Evolutionary conservation across 345 rosid genomes (phyloP), one percentile per base, ranked within the genome.

Genomic region (Carallia pectinifolia): DNA sequence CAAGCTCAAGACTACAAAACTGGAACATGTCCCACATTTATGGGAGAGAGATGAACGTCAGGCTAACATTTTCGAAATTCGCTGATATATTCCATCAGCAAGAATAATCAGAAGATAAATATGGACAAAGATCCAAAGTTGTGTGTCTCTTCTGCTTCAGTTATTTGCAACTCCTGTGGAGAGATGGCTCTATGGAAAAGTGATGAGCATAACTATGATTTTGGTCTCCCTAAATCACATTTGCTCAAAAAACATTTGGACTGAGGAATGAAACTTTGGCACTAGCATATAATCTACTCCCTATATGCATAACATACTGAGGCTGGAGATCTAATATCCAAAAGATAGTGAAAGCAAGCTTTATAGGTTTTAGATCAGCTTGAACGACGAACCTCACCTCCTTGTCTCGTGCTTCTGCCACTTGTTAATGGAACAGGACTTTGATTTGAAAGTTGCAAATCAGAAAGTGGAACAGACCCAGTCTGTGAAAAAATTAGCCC

Each of bases 401-500:
- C 85, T 79, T 80, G 89, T 79, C 92, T 82, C 34, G 87, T 79
- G 78, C 80, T 82, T 86, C 96, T 84, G 84, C 82, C 83, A 83
- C 84, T 84, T 60, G 82, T 72, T 76, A 86, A 81, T 75, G 97
- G 79, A 77, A 87, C 85, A 27, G 97, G 84, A 54, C 74, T 80
- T 77, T 87, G 96, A 81, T 86, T 79, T 48, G 91, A 85, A 72
- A 81, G 88, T 70, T 90, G 97, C 72, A 85, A 81, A 40, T 90
- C 94, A 60, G 92, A 74, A 69, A 88, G 79, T 44, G 86, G 87
- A 65, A 84, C 79, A 40, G 96, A 70, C 64, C 87, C 87, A 5
- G 82, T 86, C 77, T 81, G 96, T 6, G 92, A 86, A 81, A 85
- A 86, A 40, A 88, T 88, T 74, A 88, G 76, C 67, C 90, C 96